Evolutionary conservation across 768 basidiomycete species (phyloP).

Genomic region (Termitomyces sp.): DNA sequence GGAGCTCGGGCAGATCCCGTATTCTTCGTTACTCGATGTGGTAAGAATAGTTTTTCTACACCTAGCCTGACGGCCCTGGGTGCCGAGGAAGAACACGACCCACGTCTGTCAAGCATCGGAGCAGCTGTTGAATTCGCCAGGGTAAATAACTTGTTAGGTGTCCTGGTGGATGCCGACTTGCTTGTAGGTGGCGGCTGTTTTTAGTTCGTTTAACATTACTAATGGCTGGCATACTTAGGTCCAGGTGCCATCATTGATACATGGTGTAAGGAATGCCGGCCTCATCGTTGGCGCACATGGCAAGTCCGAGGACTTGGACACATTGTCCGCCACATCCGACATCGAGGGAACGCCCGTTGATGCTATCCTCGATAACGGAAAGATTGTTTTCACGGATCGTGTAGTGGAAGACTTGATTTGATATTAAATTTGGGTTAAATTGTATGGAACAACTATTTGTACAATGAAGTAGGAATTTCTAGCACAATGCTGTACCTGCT

Average conservation of each 20-base stretch:
- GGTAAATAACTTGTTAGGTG: constrained; percentile 86
- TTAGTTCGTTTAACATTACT: constrained; percentile 1
- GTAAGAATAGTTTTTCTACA: constrained; percentile 40
- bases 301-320: constrained; percentile 36
- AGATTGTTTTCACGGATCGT: constrained; percentile 64
- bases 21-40: constrained; percentile 89
- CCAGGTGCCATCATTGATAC: constrained; percentile 85
- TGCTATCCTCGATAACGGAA: constrained; percentile 59
- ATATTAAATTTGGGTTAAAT: constrained; percentile 6
- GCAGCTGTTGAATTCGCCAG: constrained; percentile 93
- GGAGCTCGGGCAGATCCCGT: constrained; percentile 70
- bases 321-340: constrained; percentile 27
- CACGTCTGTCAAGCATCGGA: constrained; percentile 65
- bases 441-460: constrained; percentile 5
- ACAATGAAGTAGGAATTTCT: constrained; percentile 10
- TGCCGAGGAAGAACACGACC: constrained; percentile 38
- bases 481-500: constrained; percentile 5
- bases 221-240: constrained; percentile 42
- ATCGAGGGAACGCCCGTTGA: constrained; percentile 53
- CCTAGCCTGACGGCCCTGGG: constrained; percentile 33
- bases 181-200: constrained; percentile 58
- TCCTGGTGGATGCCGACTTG: constrained; percentile 83
- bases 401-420: constrained; percentile 42
- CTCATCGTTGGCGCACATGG: constrained; percentile 85
- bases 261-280: constrained; percentile 84